Percentiles rank a stretch among this genome's conserved stretches.
Evolutionary conservation across 163 green algal genomes (phyloP).

Genomic region (Prototheca cutis): DNA sequence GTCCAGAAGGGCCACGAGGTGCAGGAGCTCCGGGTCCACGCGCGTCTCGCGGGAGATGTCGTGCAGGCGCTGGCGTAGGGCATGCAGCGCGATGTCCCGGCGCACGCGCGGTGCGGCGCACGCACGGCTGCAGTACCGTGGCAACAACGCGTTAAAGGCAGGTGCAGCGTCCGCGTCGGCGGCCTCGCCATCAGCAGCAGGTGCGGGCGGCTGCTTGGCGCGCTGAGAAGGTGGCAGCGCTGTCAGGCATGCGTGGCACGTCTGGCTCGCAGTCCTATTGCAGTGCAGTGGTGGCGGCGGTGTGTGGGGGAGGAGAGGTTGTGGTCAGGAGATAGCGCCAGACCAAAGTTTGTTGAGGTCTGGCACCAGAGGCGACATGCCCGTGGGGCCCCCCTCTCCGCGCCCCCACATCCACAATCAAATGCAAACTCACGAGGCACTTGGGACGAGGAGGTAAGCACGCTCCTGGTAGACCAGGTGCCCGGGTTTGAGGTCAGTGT

Average conservation of each 20-base stretch:
- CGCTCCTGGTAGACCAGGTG: conserved; percentile 14
- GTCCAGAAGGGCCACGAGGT: conserved; percentile 20
- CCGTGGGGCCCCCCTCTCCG: too few relatives aligned
- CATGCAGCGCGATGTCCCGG: conserved; percentile 8
- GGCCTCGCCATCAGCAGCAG: background rate
- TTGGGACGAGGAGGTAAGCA: conserved; percentile 3
- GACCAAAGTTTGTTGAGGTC: too few relatives aligned
- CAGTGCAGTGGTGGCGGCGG: background rate
- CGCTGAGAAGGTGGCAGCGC: background rate
- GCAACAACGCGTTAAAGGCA: conserved; percentile 16
- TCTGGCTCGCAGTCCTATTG: conserved; percentile 4
- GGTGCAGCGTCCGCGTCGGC: too few relatives aligned
- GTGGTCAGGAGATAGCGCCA: too few relatives aligned
- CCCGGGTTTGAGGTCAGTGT: conserved; percentile 12
- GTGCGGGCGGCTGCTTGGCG: background rate
- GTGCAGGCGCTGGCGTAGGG: conserved; percentile 10
- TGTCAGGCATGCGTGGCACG: conserved; percentile 11
- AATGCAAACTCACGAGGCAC: conserved; percentile 9
- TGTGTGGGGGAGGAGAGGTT: too few relatives aligned
- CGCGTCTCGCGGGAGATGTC: conserved; percentile 10
- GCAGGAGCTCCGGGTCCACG: conserved; percentile 20
- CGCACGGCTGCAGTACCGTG: conserved; percentile 14
- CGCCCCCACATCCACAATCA: background rate
- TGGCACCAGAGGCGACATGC: too few relatives aligned
- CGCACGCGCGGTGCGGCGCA: conserved; percentile 5